A percentile compares a stretch with the other conserved stretches of the same genome.
phyloP scores from a whole-genome alignment of 1,284 basidiomycete species.

The Vanrija humicola region DNA sequence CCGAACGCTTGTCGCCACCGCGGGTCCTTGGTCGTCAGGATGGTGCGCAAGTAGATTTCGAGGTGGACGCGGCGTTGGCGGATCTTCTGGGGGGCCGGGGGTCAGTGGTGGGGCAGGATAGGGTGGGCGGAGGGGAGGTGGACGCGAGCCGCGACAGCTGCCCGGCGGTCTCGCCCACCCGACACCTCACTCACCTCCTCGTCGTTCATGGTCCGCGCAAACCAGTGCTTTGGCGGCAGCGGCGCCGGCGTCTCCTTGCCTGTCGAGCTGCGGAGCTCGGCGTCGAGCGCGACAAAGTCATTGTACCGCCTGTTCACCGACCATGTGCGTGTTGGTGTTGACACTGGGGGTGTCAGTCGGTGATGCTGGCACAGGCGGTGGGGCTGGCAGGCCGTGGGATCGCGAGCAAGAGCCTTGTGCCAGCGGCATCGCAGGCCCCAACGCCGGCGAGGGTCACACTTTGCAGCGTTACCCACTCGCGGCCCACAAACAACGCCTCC shows the following conservation, averaged over 20 bases:
- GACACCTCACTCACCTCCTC: conserved; percentile 37
- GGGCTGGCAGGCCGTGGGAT: not conserved
- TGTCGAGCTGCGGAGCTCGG: conserved; percentile 68
- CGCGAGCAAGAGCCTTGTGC: too few relatives aligned
- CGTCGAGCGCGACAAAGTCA: conserved; percentile 82
- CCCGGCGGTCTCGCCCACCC: not conserved
- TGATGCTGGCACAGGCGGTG: not conserved
- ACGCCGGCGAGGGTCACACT: too few relatives aligned
- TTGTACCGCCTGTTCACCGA: conserved; percentile 89
- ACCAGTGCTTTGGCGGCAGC: conserved; percentile 75
- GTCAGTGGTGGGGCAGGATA: not conserved
- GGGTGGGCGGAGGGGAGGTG: not conserved
- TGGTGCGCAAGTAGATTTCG: conserved; percentile 80
- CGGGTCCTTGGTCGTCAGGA: conserved; percentile 72
- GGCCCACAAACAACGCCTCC: too few relatives aligned
- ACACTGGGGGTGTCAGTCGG: conserved; percentile 27
- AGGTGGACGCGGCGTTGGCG: conserved; percentile 71
- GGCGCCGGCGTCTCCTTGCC: conserved; percentile 66
- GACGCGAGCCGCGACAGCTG: not conserved
- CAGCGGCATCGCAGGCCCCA: too few relatives aligned
- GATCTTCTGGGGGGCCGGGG: conserved; percentile 51
- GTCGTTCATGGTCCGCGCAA: conserved; percentile 47
- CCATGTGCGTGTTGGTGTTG: conserved; percentile 66
- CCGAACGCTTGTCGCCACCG: conserved; percentile 73
- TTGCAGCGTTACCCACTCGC: too few relatives aligned